Evolutionary conservation across 495 filamentous ascomycete genomes (phyloP).

Genomic region (Parachaetomium inaequale): DNA sequence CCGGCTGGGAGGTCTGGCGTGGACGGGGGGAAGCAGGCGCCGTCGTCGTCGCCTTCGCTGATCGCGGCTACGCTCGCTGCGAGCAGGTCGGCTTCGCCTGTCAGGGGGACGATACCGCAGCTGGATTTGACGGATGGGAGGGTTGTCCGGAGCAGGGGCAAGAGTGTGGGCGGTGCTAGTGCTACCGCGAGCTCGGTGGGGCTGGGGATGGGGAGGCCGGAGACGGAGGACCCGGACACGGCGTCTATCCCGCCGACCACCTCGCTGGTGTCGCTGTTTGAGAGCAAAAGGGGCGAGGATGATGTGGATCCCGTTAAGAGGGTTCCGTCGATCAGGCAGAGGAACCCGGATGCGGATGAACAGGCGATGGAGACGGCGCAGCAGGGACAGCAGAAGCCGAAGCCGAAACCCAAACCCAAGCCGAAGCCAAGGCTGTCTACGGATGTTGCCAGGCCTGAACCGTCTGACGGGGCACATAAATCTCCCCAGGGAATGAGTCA

Average conservation of each 20-base stretch:
- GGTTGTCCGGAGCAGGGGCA: conserved; percentile 22
- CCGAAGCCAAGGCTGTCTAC: conserved; percentile 19
- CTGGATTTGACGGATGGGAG: conserved; percentile 12
- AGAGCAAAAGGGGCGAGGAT: conserved; percentile 37
- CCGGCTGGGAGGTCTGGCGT: conserved; percentile 16
- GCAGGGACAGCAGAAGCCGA: conserved; percentile 1
- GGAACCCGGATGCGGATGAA: conserved; percentile 14
- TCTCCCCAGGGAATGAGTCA: background rate
- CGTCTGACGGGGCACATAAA: background rate
- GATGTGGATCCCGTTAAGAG: conserved; percentile 37
- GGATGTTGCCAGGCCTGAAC: background rate
- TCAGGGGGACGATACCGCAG: conserved; percentile 28
- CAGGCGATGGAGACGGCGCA: background rate
- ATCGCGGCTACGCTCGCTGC: conserved; percentile 56
- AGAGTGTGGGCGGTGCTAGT: conserved; percentile 26
- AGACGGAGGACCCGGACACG: conserved; percentile 42
- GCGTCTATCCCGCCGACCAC: conserved; percentile 53
- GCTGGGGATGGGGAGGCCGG: conserved; percentile 22
- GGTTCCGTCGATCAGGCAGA: conserved; percentile 25
- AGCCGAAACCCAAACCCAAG: conserved; percentile 19
- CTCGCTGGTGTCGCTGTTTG: conserved; percentile 60
- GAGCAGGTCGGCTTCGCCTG: conserved; percentile 46
- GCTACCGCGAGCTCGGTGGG: conserved; percentile 27
- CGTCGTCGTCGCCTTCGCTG: conserved; percentile 44
- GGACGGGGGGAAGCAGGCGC: conserved; percentile 4